Evolutionary conservation across 208 protist genomes (phyloP).

Genomic region (Leishmania mexicana): DNA sequence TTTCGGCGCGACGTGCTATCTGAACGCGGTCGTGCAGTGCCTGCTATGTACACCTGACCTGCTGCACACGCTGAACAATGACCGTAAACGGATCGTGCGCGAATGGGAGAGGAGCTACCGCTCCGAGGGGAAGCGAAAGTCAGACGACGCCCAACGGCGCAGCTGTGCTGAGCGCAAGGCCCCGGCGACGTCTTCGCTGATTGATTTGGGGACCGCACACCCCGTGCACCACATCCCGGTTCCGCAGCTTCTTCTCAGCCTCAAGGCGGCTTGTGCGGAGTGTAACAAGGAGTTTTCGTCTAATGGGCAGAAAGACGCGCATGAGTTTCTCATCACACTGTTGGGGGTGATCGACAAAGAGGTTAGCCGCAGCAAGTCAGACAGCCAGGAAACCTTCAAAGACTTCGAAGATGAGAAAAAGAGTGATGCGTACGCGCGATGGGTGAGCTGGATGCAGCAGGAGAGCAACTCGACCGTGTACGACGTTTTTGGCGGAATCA

Average conservation of each 20-base stretch:
- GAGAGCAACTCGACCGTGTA: conserved; percentile 80
- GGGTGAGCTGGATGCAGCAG: conserved; percentile 42
- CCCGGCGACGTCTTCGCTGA: conserved; percentile 45
- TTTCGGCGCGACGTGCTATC: conserved; percentile 97
- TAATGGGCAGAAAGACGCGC: conserved; percentile 87
- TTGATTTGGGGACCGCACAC: conserved; percentile 36
- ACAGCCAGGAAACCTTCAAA: conserved; percentile 54
- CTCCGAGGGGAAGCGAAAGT: not conserved
- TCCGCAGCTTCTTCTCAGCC: conserved; percentile 43
- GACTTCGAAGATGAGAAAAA: conserved; percentile 64
- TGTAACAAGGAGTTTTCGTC: conserved; percentile 79
- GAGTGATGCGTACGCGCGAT: conserved; percentile 50
- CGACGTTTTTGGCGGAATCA: conserved; percentile 79
- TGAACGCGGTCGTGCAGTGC: conserved; percentile 96
- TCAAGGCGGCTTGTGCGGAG: conserved; percentile 63
- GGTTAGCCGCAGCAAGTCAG: conserved; percentile 52
- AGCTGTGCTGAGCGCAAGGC: conserved; percentile 25
- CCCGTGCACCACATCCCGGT: conserved; percentile 9
- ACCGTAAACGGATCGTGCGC: conserved; percentile 30
- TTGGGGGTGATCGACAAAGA: conserved; percentile 91
- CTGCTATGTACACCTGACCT: conserved; percentile 71
- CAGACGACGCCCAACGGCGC: conserved; percentile 13
- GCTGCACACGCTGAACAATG: conserved; percentile 31
- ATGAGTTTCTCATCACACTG: conserved; percentile 91
- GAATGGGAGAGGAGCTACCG: conserved; percentile 14